Evolutionary conservation across 208 protist species (phyloP), one percentile per base, ranked within the genome.

Genomic region (Wallacemonas sp.): DNA sequence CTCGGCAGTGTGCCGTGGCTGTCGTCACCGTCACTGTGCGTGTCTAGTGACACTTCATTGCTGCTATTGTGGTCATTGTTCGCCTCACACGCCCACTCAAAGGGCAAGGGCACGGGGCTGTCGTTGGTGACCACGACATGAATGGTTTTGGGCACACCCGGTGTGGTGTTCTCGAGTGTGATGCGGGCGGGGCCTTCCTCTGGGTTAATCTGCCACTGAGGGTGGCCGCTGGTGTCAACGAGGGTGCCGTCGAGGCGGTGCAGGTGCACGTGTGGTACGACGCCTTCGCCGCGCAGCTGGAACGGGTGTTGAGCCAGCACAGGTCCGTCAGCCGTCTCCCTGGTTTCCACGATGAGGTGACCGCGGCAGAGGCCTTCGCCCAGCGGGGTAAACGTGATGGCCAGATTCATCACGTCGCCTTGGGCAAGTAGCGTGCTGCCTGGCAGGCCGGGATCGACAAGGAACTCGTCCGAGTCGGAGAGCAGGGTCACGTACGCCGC

Each of bases 231-330:
- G 12, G 61, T 27, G 69, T 70, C 73, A 36, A 95, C 39, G 46
- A 71, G 42, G 54, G 79, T 52, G 24, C 69, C 33, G 2, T 76
- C 86, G 45, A 95, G 67, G 12, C 76, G 78, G 13, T 70, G n/a
- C 54, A 95, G 58, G 15, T 71, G 63, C 29, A 95, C 72, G n/a
- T 66, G 75, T 21, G 89, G 89, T n/a, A 91, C 66, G 15, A 92
- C 78, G 27, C 77, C 82, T 32, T 78, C 71, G 21, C 86, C 89
- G 21, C 36, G 44, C 17, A 95, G 68, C 30, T 44, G 44, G 54
- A 91, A 87, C 1, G 38, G 50, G 55, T 91, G 84, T 67, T 85
- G 68, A 12, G 78, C 26, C 3, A 95, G 62, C 21, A 93, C 68
- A 1, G 76, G 63, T 12, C 71, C 71, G 8, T 71, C 63, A 48